phyloP scores from a whole-genome alignment of 345 rosid species.

The Eucalyptus rudis region DNA sequence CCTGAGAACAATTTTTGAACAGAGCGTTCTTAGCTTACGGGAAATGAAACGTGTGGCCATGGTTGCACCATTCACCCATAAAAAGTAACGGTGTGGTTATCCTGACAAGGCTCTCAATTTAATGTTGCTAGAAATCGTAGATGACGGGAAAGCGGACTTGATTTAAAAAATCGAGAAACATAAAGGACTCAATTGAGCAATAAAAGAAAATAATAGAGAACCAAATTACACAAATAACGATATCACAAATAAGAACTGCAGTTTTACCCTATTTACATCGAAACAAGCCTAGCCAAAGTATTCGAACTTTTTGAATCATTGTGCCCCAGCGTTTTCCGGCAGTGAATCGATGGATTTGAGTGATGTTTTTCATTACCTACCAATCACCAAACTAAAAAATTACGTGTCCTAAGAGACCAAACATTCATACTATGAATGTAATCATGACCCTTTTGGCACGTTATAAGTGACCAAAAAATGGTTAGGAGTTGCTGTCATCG shows the following conservation, averaged over 20 bases:
- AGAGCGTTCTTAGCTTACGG: background rate
- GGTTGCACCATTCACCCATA: background rate
- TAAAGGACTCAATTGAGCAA: background rate
- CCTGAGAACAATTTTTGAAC: accelerated
- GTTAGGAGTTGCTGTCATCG: background rate
- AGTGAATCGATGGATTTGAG: background rate
- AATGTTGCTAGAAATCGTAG: background rate
- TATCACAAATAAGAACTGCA: background rate
- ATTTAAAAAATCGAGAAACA: background rate
- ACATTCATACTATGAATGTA: background rate
- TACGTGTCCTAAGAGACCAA: background rate
- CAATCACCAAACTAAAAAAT: background rate
- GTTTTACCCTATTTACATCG: background rate
- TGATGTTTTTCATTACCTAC: background rate
- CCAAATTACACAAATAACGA: background rate
- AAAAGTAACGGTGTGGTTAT: background rate
- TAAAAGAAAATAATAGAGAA: background rate
- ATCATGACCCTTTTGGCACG: background rate
- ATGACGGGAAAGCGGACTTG: background rate
- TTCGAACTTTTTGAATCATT: background rate
- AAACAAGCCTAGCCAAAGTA: background rate
- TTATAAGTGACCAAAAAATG: background rate
- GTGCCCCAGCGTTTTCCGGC: background rate
- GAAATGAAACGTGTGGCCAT: background rate
- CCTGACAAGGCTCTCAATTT: background rate